phyloP scores from a whole-genome alignment of 768 basidiomycete genomes.

The Tricholoma sp. region DNA sequence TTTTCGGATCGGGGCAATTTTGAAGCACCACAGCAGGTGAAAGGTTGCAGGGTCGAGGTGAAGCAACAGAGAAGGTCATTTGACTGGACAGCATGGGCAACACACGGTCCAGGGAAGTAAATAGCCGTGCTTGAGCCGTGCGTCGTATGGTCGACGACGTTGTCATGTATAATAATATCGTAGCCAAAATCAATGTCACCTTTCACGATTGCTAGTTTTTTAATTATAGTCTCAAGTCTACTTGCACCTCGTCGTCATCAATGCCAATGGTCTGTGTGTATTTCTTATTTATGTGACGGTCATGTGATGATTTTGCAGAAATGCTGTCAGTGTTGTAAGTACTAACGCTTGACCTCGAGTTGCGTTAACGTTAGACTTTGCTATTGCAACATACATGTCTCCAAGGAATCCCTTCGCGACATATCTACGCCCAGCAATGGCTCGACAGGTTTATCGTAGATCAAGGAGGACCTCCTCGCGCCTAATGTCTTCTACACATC shows the following conservation, averaged over 20 bases:
- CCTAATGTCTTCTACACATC: slow-evolving; percentile 15
- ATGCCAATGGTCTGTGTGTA: no score
- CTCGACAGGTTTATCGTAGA: slow-evolving; percentile 11
- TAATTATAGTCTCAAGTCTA: not conserved
- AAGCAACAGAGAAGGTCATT: not conserved
- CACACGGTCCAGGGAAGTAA: not conserved
- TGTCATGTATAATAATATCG: no score
- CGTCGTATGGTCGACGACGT: not conserved
- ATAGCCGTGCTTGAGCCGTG: not conserved
- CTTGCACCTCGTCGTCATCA: no score
- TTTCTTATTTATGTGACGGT: not conserved
- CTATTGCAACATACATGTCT: slow-evolving; percentile 2
- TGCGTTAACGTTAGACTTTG: not conserved
- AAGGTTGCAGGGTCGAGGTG: not conserved
- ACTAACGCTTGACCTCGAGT: not conserved
- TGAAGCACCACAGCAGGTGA: not conserved
- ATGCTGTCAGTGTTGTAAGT: no score
- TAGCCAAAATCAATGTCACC: no score
- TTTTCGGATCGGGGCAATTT: not conserved
- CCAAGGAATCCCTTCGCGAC: not conserved
- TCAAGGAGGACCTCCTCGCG: slow-evolving; percentile 7
- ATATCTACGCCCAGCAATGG: slow-evolving; percentile 8
- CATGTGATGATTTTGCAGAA: slow-evolving; percentile 11
- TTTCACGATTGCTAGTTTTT: no score
- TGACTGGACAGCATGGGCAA: not conserved